These are phyloP conservation scores for Protea cynaroides DNA, from an alignment of 164 flowering plant species.

Conservation along the genomic window DNA sequence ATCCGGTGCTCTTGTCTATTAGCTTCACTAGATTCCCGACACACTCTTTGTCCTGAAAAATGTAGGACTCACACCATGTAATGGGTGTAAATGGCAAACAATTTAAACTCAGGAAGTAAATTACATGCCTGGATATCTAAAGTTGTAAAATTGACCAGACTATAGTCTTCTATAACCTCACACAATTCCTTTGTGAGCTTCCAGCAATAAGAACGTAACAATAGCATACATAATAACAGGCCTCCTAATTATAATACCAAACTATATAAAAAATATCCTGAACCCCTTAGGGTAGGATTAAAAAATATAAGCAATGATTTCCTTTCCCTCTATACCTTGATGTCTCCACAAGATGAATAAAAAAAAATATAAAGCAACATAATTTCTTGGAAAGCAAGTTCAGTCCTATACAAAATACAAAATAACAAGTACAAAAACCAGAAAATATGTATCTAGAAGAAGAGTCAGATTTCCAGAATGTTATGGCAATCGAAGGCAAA, in stretches of 20 bases:
- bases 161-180: conserved; percentile 67
- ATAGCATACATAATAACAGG: background rate
- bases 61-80: background rate
- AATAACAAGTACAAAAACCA: no score
- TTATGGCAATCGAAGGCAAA: no score
- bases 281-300: no score
- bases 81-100: background rate
- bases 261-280: no score
- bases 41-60: conserved; percentile 76
- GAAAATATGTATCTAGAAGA: no score
- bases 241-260: no score
- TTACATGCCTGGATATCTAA: conserved; percentile 75
- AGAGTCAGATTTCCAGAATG: background rate
- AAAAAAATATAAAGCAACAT: background rate
- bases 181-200: conserved; percentile 87
- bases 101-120: background rate
- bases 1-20: conserved; percentile 87
- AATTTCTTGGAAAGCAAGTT: background rate
- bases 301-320: no score
- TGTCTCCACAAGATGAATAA: no score
- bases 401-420: background rate
- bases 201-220: conserved; percentile 32
- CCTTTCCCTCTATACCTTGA: no score
- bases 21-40: conserved; percentile 85
- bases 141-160: conserved; percentile 77